Conservation (phyloP, 2,329 filamentous ascomycete genomes). For the Penicillium sp. region DNA sequence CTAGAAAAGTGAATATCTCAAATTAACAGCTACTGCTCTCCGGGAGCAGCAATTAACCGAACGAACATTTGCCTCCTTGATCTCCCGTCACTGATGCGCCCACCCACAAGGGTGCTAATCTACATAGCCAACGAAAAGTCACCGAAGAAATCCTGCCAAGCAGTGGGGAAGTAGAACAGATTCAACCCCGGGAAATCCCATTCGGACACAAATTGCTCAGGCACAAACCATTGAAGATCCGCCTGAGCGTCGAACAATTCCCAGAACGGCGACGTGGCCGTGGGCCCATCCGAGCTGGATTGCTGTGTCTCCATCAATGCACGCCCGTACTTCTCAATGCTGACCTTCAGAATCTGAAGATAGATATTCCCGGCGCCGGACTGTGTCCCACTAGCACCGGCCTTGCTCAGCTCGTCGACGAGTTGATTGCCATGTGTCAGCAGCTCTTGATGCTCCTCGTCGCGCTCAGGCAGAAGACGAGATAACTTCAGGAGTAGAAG, state of each 20-base stretch:
- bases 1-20: slow-evolving; percentile 6
- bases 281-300: slow-evolving; percentile 12
- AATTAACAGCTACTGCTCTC: slow-evolving; percentile 1
- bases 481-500: slow-evolving; percentile 56
- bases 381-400: slow-evolving; percentile 31
- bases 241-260: slow-evolving; percentile 42
- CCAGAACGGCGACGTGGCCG: slow-evolving; percentile 33
- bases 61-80: too few species aligned
- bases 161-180: slow-evolving; percentile 51
- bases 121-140: slow-evolving; percentile 36
- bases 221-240: slow-evolving; percentile 56
- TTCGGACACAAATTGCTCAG: slow-evolving; percentile 58
- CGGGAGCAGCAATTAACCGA: background rate
- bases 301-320: slow-evolving; percentile 42
- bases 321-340: slow-evolving; percentile 53
- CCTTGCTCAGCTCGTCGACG: slow-evolving; percentile 44
- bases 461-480: slow-evolving; percentile 48
- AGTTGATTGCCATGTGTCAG: slow-evolving; percentile 48
- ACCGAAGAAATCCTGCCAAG: slow-evolving; percentile 52
- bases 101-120: background rate
- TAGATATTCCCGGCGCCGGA: slow-evolving; percentile 51
- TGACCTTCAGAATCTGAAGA: slow-evolving; percentile 51
- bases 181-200: slow-evolving; percentile 60
- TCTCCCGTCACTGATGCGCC: background rate
- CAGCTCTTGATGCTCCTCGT: slow-evolving; percentile 42